phyloP scores from a whole-genome alignment of 306 rosid genomes.

The Luffa acutangula region DNA sequence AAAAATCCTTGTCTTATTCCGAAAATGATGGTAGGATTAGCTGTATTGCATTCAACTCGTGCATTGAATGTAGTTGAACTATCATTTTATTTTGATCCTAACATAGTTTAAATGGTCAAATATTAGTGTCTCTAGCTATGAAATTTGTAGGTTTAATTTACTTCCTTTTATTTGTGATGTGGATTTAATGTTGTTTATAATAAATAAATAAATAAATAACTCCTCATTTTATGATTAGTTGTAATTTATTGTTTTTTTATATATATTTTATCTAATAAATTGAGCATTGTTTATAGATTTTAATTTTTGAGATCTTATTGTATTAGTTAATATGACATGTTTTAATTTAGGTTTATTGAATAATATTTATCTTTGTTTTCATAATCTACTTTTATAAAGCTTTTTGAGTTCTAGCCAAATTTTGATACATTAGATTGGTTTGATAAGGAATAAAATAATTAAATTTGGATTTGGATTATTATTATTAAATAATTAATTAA shows the following conservation, averaged over 20 bases:
- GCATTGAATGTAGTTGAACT: not conserved
- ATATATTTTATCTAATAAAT: too few relatives aligned
- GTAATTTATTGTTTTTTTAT: too few relatives aligned
- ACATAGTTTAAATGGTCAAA: not conserved
- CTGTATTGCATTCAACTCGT: not conserved
- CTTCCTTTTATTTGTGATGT: not conserved
- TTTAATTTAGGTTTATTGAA: too few relatives aligned
- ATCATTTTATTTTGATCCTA: not conserved
- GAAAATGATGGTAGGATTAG: not conserved
- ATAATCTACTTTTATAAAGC: not conserved
- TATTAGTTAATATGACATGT: too few relatives aligned
- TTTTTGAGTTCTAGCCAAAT: not conserved
- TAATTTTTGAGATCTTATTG: not conserved
- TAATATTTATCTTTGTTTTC: too few relatives aligned
- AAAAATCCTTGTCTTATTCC: not conserved
- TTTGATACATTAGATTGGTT: too few relatives aligned
- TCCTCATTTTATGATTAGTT: not conserved
- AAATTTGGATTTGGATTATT: too few relatives aligned
- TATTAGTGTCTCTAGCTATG: not conserved
- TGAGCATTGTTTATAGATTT: too few relatives aligned
- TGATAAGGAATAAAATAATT: too few relatives aligned
- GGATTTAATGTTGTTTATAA: not conserved
- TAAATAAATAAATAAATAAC: not conserved
- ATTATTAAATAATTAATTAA: too few relatives aligned
- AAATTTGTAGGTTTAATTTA: not conserved